These are phyloP conservation scores for Oidium heveae DNA, from an alignment of 2,329 filamentous ascomycete genomes.

Conservation along the genomic window DNA sequence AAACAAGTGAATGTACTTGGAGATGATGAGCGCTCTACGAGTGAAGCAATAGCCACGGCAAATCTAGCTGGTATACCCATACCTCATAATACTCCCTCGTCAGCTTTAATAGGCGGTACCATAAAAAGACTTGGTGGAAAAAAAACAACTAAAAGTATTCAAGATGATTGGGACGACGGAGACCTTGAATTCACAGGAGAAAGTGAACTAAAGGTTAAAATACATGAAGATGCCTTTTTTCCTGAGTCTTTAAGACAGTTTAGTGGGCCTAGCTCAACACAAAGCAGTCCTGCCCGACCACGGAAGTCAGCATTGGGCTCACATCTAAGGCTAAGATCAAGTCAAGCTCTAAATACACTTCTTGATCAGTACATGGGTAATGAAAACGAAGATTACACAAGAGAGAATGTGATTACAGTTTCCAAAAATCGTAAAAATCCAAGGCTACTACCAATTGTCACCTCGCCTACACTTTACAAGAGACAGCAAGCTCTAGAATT, in stretches of 20 bases:
- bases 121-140: slow-evolving; percentile 70
- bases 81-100: slow-evolving; percentile 63
- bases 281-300: slow-evolving; percentile 22
- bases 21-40: slow-evolving; percentile 61
- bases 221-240: slow-evolving; percentile 31
- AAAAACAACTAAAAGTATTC: slow-evolving; percentile 45
- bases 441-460: slow-evolving; percentile 28
- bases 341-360: slow-evolving; percentile 5
- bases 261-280: slow-evolving; percentile 19
- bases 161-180: slow-evolving; percentile 61
- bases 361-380: slow-evolving; percentile 26
- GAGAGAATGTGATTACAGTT: slow-evolving; percentile 40
- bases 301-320: slow-evolving; percentile 8
- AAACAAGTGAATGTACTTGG: slow-evolving; percentile 66
- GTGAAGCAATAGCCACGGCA: slow-evolving; percentile 68
- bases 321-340: slow-evolving; percentile 1
- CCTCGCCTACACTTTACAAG: slow-evolving; percentile 27
- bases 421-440: slow-evolving; percentile 28
- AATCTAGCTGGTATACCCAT: slow-evolving; percentile 79
- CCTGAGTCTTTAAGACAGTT: slow-evolving; percentile 45
- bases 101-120: slow-evolving; percentile 71
- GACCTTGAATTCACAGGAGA: slow-evolving; percentile 45
- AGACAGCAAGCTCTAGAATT: slow-evolving; percentile 12
- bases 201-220: slow-evolving; percentile 36
- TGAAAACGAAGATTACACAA: slow-evolving; percentile 36